Evolutionary conservation across 768 basidiomycete species (phyloP).

Genomic region (Suillus alpinus): DNA sequence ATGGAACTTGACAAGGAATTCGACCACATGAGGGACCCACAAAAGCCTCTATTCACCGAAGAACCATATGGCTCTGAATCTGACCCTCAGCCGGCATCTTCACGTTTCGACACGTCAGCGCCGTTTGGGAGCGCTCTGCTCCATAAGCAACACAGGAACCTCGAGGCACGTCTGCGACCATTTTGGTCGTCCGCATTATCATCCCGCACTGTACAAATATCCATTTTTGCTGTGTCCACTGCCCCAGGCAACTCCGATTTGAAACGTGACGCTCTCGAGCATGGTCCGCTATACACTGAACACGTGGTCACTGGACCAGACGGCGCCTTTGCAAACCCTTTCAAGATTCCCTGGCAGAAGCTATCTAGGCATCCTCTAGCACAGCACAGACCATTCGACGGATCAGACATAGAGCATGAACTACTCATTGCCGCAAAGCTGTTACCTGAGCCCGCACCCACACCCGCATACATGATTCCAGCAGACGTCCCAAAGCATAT

Average conservation of each 20-base stretch:
- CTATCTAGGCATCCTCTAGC: slow-evolving; percentile 60
- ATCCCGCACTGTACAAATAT: slow-evolving; percentile 58
- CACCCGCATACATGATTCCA: slow-evolving; percentile 9
- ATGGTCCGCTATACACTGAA: slow-evolving; percentile 45
- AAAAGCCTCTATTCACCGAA: slow-evolving; percentile 1
- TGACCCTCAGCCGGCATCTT: slow-evolving; percentile 18
- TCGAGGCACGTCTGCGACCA: slow-evolving; percentile 70
- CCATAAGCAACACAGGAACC: slow-evolving; percentile 64
- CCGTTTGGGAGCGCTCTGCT: slow-evolving; percentile 28
- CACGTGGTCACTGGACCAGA: slow-evolving; percentile 61
- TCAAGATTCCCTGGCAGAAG: slow-evolving; percentile 67
- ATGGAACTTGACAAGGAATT: slow-evolving; percentile 56
- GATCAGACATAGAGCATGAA: slow-evolving; percentile 39
- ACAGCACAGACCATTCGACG: slow-evolving; percentile 56
- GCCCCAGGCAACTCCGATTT: slow-evolving; percentile 14
- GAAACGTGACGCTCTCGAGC: slow-evolving; percentile 26
- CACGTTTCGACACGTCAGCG: slow-evolving; percentile 15
- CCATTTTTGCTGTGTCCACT: slow-evolving; percentile 45
- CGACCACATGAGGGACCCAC: slow-evolving; percentile 15
- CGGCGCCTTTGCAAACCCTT: slow-evolving; percentile 68
- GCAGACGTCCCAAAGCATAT: slow-evolving; percentile 17
- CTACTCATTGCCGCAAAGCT: slow-evolving; percentile 56
- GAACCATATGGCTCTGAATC: slow-evolving; percentile 1
- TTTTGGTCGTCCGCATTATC: slow-evolving; percentile 80
- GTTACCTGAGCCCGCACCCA: slow-evolving; percentile 34